Base-by-base conservation (phyloP, 1,139 yeast species). In the Yamadazyma dushanensis region DNA sequence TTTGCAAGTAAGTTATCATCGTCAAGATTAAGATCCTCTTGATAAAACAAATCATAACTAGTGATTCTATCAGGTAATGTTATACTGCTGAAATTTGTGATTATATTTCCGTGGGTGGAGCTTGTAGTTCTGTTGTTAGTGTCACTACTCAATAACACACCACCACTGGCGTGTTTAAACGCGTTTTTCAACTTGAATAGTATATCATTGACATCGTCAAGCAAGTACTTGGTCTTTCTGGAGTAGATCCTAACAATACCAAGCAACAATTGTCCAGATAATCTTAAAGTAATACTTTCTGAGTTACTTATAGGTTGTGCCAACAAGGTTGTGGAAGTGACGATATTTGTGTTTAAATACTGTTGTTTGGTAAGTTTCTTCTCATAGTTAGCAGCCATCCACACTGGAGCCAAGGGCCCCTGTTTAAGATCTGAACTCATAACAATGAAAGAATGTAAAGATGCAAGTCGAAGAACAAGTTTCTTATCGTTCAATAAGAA, bases 361-460 rank as follows among this genome's bases (percentile, higher is more conserved):
- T 89, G 92, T 40, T 78, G 79, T 54, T 86, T 85, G 31, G 95
- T 75, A 31, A 90, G 72, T 50, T 84, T 85, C 52, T 82, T 79
- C 50, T 86, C 95, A 60, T 87, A 74, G 56, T 87, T 89, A 22
- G 96, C 92, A 3, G 97, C 97, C 37, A 90, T 72, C 97, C 97
- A 90, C 11, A 88, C 92, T 47, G 83, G 85, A 5, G 95, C 95
- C 49, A 89, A 66, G 2, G 96, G 95, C 3, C 95, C 94, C 54
- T 83, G 7, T 26, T 31, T 37, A n/a, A 37, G 26, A 8, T 22
- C 32, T 8, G 35, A 11, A 24, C 15, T 11, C 39, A 36, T 36
- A 16, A 8, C 8, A 5, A 21, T 21, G 24, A 21, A 21, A 10
- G n/a, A 21, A n/a, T 13, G n/a, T 21, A 6, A n/a, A 21, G 13